Evolutionary conservation across 352 stramenopile genomes (phyloP).

Genomic region (Phytopythium helicoides): DNA sequence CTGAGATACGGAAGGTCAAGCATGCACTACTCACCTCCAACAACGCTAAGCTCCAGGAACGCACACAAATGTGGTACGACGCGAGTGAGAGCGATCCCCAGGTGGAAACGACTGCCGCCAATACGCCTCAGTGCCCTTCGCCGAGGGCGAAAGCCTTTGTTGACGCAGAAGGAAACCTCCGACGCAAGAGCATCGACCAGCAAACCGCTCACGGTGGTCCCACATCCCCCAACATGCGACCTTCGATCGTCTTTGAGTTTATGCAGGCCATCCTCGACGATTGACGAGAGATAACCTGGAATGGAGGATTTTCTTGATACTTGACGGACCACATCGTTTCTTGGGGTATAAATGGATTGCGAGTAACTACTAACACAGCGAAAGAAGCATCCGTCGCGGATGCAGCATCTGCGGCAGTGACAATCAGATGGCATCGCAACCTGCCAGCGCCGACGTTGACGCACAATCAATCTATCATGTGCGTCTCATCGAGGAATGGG

Average conservation of each 20-base stretch:
- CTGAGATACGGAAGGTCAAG: conserved; percentile 20
- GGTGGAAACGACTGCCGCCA: conserved; percentile 22
- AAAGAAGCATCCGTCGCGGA: too few species aligned
- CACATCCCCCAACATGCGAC: conserved; percentile 6
- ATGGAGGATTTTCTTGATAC: too few species aligned
- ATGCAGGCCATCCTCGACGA: conserved; percentile 25
- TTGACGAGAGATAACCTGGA: conserved; percentile 4
- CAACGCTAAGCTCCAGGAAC: conserved; percentile 14
- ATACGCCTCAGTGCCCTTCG: conserved; percentile 24
- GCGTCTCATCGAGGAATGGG: conserved; percentile 31
- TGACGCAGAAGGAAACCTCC: conserved; percentile 32
- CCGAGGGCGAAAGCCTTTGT: conserved; percentile 24
- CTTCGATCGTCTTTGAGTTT: conserved; percentile 29
- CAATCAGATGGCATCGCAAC: too few species aligned
- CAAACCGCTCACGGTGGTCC: neutral
- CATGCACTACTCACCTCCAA: conserved; percentile 17
- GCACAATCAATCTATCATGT: conserved; percentile 35
- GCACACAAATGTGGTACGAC: conserved; percentile 30
- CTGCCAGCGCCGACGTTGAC: conserved; percentile 1
- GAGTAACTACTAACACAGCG: too few species aligned
- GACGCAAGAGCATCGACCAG: conserved; percentile 14
- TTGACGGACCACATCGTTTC: too few species aligned
- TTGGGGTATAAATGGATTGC: too few species aligned
- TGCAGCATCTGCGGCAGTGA: neutral
- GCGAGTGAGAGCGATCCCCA: conserved; percentile 20